These are phyloP conservation scores for Termitomyces heimii DNA, from an alignment of 768 basidiomycete genomes.

Conservation along the genomic window DNA sequence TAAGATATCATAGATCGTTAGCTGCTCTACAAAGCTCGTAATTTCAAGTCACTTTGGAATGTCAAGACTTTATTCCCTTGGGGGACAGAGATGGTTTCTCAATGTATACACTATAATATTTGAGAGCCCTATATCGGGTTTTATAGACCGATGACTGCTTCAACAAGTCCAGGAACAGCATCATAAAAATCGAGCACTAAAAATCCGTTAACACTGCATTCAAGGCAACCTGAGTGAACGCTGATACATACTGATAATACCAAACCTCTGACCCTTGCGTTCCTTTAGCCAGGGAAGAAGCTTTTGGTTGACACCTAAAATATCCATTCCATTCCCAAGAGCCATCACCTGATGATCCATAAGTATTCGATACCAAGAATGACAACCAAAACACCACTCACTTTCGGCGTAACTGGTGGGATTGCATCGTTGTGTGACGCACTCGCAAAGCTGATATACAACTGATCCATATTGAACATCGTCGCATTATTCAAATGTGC, in stretches of 20 bases:
- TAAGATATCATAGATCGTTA: not conserved
- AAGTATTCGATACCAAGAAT: not conserved
- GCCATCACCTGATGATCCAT: constrained; percentile 37
- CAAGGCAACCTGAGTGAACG: not conserved
- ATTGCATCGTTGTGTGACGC: constrained; percentile 30
- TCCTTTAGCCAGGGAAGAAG: constrained; percentile 37
- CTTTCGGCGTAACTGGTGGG: constrained; percentile 29
- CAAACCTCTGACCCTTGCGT: constrained; percentile 37
- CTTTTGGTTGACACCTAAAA: constrained; percentile 36
- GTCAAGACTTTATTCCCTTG: not conserved
- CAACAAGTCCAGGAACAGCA: constrained; percentile 37
- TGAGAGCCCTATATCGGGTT: no score
- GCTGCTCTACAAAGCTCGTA: not conserved
- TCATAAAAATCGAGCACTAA: constrained; percentile 47
- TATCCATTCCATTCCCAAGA: constrained; percentile 29
- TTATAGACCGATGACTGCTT: constrained; percentile 36
- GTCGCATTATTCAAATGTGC: constrained; percentile 39
- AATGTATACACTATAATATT: not conserved
- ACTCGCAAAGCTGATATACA: constrained; percentile 45
- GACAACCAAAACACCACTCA: constrained; percentile 10
- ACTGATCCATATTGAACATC: constrained; percentile 28
- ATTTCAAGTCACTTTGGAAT: not conserved
- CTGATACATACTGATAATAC: constrained; percentile 36
- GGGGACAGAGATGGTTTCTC: no score
- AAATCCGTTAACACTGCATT: not conserved